Evolutionary conservation across 106 monocot species (phyloP), one percentile per base, ranked within the genome.

Genomic region (Triglochin maritima): DNA sequence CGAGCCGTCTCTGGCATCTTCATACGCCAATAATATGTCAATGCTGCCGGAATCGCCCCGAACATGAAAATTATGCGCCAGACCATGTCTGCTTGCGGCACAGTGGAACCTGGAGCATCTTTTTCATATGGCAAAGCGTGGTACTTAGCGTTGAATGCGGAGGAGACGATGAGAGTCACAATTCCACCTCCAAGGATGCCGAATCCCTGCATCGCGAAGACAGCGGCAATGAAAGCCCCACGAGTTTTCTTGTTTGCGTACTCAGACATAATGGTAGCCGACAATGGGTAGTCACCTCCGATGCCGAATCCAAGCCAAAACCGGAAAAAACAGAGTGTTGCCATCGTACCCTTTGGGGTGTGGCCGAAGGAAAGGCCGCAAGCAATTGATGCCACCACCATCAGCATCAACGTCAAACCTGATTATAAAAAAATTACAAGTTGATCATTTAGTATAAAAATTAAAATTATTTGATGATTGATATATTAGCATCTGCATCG

Each of bases 251-350:
- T 84, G 73, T 80, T 84, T 43, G 84, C 77, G 52, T 84, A 84
- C 69, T 84, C 84, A 0, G 84, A 80, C 84, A 84, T 84, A 73
- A 84, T 84, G 44, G 84, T 84, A n/a, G 84, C 84, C 7, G 80
- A 80, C 15, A 84, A 73, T 3, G 84, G 84, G 54, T 84, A 84
- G 47, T 84, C 84, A 10, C 80, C 84, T 50, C 84, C 84, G 69
- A 84, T 74, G 67, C 84, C 84, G 74, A 84, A 84, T 2, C 84
- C 84, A 3, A 84, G 80, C 84, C 84, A 84, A 59, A 84, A 84
- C 42, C 84, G 72, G 71, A 84, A 84, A 77, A 84, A 84, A 68
- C 84, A 84, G 55, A 84, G 74, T 7, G 84, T 81, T 17, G 80
- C 66, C 50, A 84, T 84, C 8, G 45, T 46, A 4, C 69, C 59